Evolutionary conservation across 768 basidiomycete genomes (phyloP).

Genomic region (Lactarius sanguifluus): DNA sequence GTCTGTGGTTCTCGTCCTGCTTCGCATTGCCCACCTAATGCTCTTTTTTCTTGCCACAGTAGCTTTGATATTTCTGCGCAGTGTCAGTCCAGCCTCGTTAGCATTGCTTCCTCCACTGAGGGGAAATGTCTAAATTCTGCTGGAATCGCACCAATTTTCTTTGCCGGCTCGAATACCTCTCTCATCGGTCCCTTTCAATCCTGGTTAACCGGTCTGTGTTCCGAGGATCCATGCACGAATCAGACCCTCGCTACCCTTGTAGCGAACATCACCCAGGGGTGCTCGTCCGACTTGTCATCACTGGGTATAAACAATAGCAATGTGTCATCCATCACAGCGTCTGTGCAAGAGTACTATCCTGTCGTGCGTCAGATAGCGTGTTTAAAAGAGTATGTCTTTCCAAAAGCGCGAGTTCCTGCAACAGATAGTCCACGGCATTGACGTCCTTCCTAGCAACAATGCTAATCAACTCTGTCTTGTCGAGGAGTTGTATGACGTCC

Average conservation of each 20-base stretch:
- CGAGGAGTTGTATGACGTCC: conserved; percentile 53
- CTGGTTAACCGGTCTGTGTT: conserved; percentile 63
- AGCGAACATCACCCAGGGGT: conserved; percentile 52
- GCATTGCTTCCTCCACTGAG: conserved; percentile 44
- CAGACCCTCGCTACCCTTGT: conserved; percentile 55
- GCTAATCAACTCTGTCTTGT: conserved; percentile 54
- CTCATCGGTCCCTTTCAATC: conserved; percentile 51
- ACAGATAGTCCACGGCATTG: not conserved
- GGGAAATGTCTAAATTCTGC: conserved; percentile 52
- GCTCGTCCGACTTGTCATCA: conserved; percentile 42
- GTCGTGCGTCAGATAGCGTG: conserved; percentile 55
- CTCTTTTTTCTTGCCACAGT: not conserved
- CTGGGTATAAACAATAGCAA: conserved; percentile 29
- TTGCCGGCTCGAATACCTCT: conserved; percentile 39
- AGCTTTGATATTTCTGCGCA: conserved; percentile 43
- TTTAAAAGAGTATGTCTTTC: conserved; percentile 59
- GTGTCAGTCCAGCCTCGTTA: conserved; percentile 50
- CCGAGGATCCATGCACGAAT: conserved; percentile 55
- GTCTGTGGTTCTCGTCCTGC: conserved; percentile 12
- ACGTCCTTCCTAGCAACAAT: conserved; percentile 34
- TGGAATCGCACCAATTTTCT: conserved; percentile 44
- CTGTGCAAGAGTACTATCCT: conserved; percentile 58
- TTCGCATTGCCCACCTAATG: not conserved
- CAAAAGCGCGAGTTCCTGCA: not conserved
- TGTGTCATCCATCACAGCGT: conserved; percentile 34